phyloP scores from a whole-genome alignment of 805 yeast genomes.

The Scheffersomyces amazonensis region DNA sequence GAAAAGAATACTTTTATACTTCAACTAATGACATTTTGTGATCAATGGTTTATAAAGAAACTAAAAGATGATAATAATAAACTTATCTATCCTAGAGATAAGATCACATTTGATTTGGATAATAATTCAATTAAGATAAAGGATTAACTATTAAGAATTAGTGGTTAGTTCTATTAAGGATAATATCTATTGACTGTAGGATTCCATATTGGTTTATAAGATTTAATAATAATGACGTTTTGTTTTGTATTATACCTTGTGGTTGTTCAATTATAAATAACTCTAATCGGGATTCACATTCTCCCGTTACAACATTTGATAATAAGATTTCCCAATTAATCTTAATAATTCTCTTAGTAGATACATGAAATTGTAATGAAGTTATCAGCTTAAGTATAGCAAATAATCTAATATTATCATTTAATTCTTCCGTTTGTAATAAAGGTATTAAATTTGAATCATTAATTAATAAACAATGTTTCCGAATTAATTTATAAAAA shows the following conservation, averaged over 20 bases:
- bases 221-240: conserved; percentile 14
- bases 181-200: conserved; percentile 17
- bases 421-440: conserved; percentile 9
- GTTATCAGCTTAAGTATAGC: conserved; percentile 19
- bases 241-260: conserved; percentile 6
- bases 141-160: neutral
- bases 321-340: conserved; percentile 24
- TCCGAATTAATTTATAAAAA: conserved; percentile 17
- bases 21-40: conserved; percentile 21
- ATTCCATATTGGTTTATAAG: conserved; percentile 24
- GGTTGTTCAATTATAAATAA: conserved; percentile 8
- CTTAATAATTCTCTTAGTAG: neutral
- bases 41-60: conserved; percentile 19
- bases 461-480: conserved; percentile 15
- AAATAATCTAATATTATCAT: conserved; percentile 14
- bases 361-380: conserved; percentile 11
- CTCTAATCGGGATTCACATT: conserved; percentile 18
- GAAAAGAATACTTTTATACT: conserved; percentile 26
- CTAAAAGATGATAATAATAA: conserved; percentile 4
- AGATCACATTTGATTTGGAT: conserved; percentile 25
- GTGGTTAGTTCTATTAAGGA: conserved; percentile 14
- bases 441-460: conserved; percentile 6
- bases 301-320: conserved; percentile 15
- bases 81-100: conserved; percentile 1
- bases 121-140: conserved; percentile 13